Percentiles rank a stretch among this genome's conserved stretches.
Evolutionary conservation across 139 green algal species (phyloP).

Genomic region (Micromonas pusilla): DNA sequence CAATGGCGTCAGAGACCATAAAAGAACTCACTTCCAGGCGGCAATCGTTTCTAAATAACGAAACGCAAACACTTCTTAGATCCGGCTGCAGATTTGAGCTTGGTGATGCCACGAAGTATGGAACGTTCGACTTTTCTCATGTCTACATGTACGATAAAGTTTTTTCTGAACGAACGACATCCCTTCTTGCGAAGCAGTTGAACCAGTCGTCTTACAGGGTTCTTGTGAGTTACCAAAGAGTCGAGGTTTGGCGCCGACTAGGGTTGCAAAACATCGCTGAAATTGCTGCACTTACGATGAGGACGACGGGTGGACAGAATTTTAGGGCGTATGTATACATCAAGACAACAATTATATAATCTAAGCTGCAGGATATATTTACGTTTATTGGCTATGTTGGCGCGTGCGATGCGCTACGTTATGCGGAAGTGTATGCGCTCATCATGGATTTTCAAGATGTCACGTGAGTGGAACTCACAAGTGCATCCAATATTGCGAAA

Average conservation of each 20-base stretch:
- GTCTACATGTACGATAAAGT: slow-evolving; percentile 23
- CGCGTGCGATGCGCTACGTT: no score
- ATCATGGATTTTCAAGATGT: no score
- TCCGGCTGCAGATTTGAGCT: background rate
- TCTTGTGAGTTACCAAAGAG: slow-evolving; percentile 3
- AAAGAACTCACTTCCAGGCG: background rate
- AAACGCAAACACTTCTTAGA: background rate
- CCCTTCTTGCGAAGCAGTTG: background rate
- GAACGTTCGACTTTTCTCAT: slow-evolving; percentile 13
- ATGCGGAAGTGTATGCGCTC: no score
- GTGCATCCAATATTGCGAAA: no score
- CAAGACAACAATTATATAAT: background rate
- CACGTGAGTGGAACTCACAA: no score
- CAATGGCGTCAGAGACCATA: background rate
- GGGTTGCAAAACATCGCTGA: background rate
- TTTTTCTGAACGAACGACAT: background rate
- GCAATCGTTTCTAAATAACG: background rate
- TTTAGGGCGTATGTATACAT: slow-evolving; percentile 6
- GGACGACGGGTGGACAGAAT: slow-evolving; percentile 15
- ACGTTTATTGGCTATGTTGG: background rate
- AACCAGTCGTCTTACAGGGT: background rate
- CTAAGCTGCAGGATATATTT: background rate
- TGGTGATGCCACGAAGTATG: slow-evolving; percentile 15
- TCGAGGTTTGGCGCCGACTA: slow-evolving; percentile 1
- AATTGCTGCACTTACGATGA: background rate